Evolutionary conservation across 148 eudicot species (phyloP).

Genomic region (Spergularia marina): DNA sequence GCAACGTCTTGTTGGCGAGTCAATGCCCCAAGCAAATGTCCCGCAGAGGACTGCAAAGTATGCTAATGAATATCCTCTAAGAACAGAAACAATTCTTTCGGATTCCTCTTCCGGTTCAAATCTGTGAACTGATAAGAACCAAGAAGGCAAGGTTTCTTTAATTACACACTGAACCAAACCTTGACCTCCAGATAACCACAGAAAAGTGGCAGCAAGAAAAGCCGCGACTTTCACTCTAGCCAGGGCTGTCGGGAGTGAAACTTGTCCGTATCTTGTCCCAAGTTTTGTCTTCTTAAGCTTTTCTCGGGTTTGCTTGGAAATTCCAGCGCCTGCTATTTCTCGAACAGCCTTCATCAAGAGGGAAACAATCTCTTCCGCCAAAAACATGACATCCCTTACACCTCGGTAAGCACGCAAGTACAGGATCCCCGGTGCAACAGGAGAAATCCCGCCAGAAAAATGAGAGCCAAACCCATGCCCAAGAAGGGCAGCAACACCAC

Average conservation of each 20-base stretch:
- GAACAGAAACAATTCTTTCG: slow-evolving; percentile 42
- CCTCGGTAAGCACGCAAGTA: slow-evolving; percentile 67
- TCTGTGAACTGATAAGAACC: slow-evolving; percentile 70
- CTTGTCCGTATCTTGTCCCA: slow-evolving; percentile 39
- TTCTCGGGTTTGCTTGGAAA: slow-evolving; percentile 32
- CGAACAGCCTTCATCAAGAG: slow-evolving; percentile 63
- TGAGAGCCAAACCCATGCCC: slow-evolving; percentile 87
- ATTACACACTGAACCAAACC: slow-evolving; percentile 64
- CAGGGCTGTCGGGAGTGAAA: slow-evolving; percentile 56
- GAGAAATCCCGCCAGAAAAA: slow-evolving; percentile 64
- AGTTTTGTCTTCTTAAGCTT: slow-evolving; percentile 39
- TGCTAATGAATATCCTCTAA: slow-evolving; percentile 69
- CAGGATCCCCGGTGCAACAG: slow-evolving; percentile 85
- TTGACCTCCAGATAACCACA: slow-evolving; percentile 70
- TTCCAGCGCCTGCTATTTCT: slow-evolving; percentile 42
- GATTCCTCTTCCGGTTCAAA: slow-evolving; percentile 37
- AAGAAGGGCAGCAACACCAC: slow-evolving; percentile 75
- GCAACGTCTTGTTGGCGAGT: slow-evolving; percentile 50
- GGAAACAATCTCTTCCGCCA: slow-evolving; percentile 68
- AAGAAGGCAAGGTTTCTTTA: slow-evolving; percentile 78
- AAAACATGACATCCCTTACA: slow-evolving; percentile 68
- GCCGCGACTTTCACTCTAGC: slow-evolving; percentile 74
- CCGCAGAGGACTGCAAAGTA: slow-evolving; percentile 62
- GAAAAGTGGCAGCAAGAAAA: slow-evolving; percentile 63
- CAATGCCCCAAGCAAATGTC: slow-evolving; percentile 70